Evolutionary conservation across 176 grass and related monocot genomes (phyloP).

Genomic region (Oryza brachyantha): DNA sequence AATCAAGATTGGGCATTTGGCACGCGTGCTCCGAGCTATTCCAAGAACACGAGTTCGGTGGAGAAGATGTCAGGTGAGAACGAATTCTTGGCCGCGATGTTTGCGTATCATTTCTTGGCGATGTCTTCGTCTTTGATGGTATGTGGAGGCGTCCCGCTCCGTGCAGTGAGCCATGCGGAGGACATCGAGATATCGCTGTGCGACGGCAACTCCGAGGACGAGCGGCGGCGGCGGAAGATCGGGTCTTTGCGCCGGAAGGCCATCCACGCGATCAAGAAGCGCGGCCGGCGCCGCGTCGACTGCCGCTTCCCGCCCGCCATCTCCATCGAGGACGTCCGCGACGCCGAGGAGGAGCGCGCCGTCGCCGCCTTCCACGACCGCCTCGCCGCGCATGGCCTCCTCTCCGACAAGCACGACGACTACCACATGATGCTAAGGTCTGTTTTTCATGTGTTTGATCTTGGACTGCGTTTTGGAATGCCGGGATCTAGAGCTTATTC

Average conservation of each 20-base stretch:
- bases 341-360: conserved; percentile 87
- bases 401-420: conserved; percentile 85
- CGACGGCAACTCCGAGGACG: conserved; percentile 91
- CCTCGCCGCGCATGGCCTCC: conserved; percentile 56
- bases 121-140: background rate
- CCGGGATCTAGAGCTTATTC: conserved; percentile 3
- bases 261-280: conserved; percentile 81
- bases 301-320: conserved; percentile 86
- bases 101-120: background rate
- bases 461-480: background rate
- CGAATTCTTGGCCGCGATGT: background rate
- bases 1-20: conserved; percentile 17
- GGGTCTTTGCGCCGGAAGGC: conserved; percentile 85
- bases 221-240: conserved; percentile 86
- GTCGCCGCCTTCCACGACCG: conserved; percentile 75
- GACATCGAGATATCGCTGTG: conserved; percentile 68
- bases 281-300: conserved; percentile 82
- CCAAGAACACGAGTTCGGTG: conserved; percentile 13
- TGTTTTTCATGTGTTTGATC: background rate
- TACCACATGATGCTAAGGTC: conserved; percentile 96
- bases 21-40: conserved; percentile 20
- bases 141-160: background rate
- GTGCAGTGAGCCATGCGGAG: conserved; percentile 59
- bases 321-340: conserved; percentile 91
- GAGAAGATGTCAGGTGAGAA: conserved; percentile 42